These are phyloP conservation scores for Colletotrichum sp. DNA, from an alignment of 2,329 filamentous ascomycete genomes.

Conservation along the genomic window DNA sequence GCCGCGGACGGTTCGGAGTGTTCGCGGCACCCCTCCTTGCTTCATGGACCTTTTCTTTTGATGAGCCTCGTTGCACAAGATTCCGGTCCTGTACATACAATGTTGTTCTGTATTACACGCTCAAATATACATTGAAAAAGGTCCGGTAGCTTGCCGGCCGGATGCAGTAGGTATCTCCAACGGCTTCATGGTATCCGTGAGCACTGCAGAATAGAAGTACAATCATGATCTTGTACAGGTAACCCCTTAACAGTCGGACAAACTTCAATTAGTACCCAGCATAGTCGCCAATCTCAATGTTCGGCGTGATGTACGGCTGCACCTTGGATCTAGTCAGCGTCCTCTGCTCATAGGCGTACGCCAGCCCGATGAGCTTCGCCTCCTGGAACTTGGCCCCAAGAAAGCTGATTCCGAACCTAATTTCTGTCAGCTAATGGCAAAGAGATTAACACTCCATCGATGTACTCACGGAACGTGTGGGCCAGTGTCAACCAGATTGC, in stretches of 20 bases:
- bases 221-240: not conserved
- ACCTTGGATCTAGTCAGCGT: slow-evolving; percentile 36
- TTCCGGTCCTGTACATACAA: rapidly evolving
- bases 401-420: slow-evolving; percentile 65
- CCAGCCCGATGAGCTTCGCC: slow-evolving; percentile 64
- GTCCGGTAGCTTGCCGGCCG: not conserved
- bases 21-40: not conserved
- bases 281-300: slow-evolving; percentile 34
- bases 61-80: not conserved
- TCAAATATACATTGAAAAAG: not conserved
- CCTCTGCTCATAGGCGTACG: slow-evolving; percentile 72
- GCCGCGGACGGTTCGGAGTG: not conserved
- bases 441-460: rapidly evolving
- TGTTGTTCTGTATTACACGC: not conserved
- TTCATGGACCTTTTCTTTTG: not conserved
- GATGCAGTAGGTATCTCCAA: not conserved
- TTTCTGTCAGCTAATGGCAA: not conserved
- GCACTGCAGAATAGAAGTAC: not conserved
- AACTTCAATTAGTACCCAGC: not conserved
- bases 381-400: slow-evolving; percentile 65
- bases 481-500: slow-evolving; percentile 19
- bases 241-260: not conserved
- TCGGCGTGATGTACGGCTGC: slow-evolving; percentile 32
- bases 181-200: not conserved
- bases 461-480: slow-evolving; percentile 22